Percentiles rank a stretch among this genome's conserved stretches.
phyloP scores from a whole-genome alignment of 2,329 filamentous ascomycete species.

The Phialophora macrospora region DNA sequence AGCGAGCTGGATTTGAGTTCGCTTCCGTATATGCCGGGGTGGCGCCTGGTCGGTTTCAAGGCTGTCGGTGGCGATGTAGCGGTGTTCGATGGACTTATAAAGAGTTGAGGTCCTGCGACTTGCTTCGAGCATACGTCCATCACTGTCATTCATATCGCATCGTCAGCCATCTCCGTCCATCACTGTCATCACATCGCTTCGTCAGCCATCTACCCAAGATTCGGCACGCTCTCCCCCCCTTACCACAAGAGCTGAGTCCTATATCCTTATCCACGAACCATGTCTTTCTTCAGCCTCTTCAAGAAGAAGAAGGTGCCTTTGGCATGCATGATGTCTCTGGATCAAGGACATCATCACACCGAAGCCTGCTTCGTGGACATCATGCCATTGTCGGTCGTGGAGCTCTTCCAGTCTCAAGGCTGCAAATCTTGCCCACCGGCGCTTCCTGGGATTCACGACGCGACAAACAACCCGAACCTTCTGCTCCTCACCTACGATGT shows the following conservation, averaged over 20 bases:
- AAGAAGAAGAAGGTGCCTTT: slow-evolving; percentile 30
- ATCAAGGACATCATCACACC: slow-evolving; percentile 31
- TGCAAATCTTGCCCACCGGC: slow-evolving; percentile 35
- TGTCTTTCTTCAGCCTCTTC: slow-evolving; percentile 34
- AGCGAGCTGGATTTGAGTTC: background rate
- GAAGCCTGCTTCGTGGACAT: slow-evolving; percentile 35
- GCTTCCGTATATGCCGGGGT: background rate
- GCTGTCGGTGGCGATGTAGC: background rate
- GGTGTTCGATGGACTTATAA: background rate
- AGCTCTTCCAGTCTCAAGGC: slow-evolving; percentile 36
- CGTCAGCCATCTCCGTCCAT: background rate
- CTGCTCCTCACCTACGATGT: slow-evolving; percentile 36
- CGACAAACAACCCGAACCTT: slow-evolving; percentile 30
- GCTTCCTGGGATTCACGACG: slow-evolving; percentile 31
- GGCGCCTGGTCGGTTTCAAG: background rate
- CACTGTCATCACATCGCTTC: background rate
- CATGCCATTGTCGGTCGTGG: slow-evolving; percentile 34
- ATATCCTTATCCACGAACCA: slow-evolving; percentile 1
- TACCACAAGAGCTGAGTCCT: background rate
- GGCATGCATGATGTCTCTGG: slow-evolving; percentile 30
- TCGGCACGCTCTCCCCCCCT: background rate
- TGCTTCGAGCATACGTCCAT: too few relatives aligned
- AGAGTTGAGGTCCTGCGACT: background rate
- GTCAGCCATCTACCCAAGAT: background rate
- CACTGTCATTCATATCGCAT: too few relatives aligned